A percentile compares a stretch with the other conserved stretches of the same genome.
phyloP scores from a whole-genome alignment of 192 early-diverging fungal species.

The Pecoramyces ruminantium region DNA sequence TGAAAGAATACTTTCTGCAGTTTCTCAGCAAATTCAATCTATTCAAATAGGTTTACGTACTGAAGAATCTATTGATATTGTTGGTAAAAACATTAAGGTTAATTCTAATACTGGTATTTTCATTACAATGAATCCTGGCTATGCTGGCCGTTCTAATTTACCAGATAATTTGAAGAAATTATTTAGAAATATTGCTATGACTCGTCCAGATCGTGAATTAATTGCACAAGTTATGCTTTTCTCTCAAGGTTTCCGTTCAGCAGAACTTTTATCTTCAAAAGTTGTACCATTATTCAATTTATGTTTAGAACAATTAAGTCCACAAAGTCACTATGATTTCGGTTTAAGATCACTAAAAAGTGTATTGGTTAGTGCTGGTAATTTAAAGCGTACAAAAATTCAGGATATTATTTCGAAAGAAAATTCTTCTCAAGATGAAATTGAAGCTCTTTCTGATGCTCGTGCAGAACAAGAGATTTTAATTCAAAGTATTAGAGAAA shows the following conservation, averaged over 20 bases:
- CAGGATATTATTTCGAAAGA: constrained; percentile 15
- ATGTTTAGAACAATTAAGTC: constrained; percentile 82
- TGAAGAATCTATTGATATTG: constrained; percentile 56
- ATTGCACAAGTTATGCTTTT: constrained; percentile 99
- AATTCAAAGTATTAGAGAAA: constrained; percentile 94
- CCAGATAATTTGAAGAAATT: constrained; percentile 99
- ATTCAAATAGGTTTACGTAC: constrained; percentile 84
- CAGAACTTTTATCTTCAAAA: constrained; percentile 83
- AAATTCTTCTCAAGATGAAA: constrained; percentile 14
- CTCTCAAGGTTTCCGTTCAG: constrained; percentile 96
- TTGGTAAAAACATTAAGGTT: constrained; percentile 71
- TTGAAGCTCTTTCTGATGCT: constrained; percentile 32
- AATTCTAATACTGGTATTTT: constrained; percentile 88
- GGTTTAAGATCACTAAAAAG: constrained; percentile 95
- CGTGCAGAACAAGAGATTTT: constrained; percentile 77
- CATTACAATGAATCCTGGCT: constrained; percentile 99
- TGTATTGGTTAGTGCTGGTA: constrained; percentile 98
- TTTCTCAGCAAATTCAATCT: constrained; percentile 97
- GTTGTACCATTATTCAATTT: constrained; percentile 95
- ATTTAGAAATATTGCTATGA: constrained; percentile 98
- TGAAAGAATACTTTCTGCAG: constrained; percentile 94
- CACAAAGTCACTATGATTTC: constrained; percentile 98
- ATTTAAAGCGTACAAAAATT: constrained; percentile 65
- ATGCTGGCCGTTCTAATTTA: constrained; percentile 92
- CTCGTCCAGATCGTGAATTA: constrained; percentile 87